phyloP scores from a whole-genome alignment of 1,284 basidiomycete species.

The Anthracocystis panici-leucophaei region DNA sequence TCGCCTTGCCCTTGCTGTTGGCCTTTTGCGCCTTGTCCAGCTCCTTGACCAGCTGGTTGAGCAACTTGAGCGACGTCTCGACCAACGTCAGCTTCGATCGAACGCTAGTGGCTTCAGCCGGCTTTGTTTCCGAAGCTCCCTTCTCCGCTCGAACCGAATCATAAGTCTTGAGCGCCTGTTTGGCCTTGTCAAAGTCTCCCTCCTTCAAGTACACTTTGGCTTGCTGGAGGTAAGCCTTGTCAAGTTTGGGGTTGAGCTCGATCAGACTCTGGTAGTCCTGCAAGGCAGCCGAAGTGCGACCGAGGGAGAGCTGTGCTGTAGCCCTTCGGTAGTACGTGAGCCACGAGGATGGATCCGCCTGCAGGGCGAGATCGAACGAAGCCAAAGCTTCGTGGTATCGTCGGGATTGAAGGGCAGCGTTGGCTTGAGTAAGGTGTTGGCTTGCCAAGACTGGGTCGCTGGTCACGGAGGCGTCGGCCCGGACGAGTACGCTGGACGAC shows the following conservation, averaged over 20 bases:
- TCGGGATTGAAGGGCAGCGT: constrained; percentile 56
- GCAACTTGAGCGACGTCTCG: constrained; percentile 45
- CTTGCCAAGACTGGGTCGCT: constrained; percentile 31
- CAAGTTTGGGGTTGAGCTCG: constrained; percentile 62
- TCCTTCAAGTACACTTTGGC: constrained; percentile 64
- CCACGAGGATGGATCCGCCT: constrained; percentile 57
- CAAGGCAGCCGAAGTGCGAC: constrained; percentile 61
- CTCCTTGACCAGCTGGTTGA: constrained; percentile 46
- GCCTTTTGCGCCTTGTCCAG: constrained; percentile 48
- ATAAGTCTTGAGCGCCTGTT: constrained; percentile 37
- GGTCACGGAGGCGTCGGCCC: constrained; percentile 22
- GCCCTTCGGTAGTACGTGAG: constrained; percentile 67
- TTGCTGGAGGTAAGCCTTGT: constrained; percentile 64
- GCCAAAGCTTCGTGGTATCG: constrained; percentile 60
- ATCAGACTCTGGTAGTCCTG: constrained; percentile 59
- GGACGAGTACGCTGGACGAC: constrained; percentile 23
- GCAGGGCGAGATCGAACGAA: constrained; percentile 59
- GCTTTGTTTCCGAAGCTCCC: constrained; percentile 8
- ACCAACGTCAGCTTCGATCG: constrained; percentile 42
- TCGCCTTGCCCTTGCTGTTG: constrained; percentile 42
- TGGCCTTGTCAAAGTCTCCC: constrained; percentile 60
- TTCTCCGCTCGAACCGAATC: constrained; percentile 35
- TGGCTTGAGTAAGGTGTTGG: constrained; percentile 55
- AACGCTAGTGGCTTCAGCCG: constrained; percentile 29
- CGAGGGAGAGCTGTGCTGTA: constrained; percentile 66